These are phyloP conservation scores for Ogataea angusta DNA, from an alignment of 805 yeast genomes.

Conservation along the genomic window DNA sequence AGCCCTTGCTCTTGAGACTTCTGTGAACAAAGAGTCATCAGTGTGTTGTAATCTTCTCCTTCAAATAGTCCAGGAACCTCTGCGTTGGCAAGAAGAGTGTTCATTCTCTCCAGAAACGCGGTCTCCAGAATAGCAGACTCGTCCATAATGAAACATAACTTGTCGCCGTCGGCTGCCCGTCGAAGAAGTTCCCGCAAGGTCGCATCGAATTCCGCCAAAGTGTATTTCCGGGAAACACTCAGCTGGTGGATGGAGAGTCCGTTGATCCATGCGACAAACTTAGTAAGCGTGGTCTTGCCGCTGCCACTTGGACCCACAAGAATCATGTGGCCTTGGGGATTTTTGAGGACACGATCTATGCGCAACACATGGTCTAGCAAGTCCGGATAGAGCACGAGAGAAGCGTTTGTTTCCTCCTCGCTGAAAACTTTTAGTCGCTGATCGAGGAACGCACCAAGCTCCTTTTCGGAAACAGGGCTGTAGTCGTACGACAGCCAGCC, in stretches of 20 bases:
- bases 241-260: slow-evolving; percentile 65
- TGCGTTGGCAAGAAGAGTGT: slow-evolving; percentile 87
- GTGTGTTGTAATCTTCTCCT: slow-evolving; percentile 57
- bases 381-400: slow-evolving; percentile 63
- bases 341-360: slow-evolving; percentile 77
- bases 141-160: slow-evolving; percentile 69
- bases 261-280: slow-evolving; percentile 90
- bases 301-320: slow-evolving; percentile 78
- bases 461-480: slow-evolving; percentile 47
- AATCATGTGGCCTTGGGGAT: slow-evolving; percentile 87
- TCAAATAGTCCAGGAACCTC: slow-evolving; percentile 88
- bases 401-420: slow-evolving; percentile 70
- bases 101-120: slow-evolving; percentile 85
- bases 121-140: slow-evolving; percentile 76
- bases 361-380: slow-evolving; percentile 71
- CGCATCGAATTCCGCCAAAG: slow-evolving; percentile 62
- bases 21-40: slow-evolving; percentile 55
- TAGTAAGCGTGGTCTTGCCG: slow-evolving; percentile 73
- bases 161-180: slow-evolving; percentile 51
- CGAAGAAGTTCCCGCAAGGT: slow-evolving; percentile 54
- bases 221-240: slow-evolving; percentile 50
- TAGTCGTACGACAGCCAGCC: slow-evolving; percentile 72
- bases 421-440: slow-evolving; percentile 68
- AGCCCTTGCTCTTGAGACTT: slow-evolving; percentile 59
- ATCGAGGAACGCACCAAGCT: slow-evolving; percentile 50